Evolutionary conservation across 768 basidiomycete species (phyloP).

Genomic region (Fistulinella prunicolor): DNA sequence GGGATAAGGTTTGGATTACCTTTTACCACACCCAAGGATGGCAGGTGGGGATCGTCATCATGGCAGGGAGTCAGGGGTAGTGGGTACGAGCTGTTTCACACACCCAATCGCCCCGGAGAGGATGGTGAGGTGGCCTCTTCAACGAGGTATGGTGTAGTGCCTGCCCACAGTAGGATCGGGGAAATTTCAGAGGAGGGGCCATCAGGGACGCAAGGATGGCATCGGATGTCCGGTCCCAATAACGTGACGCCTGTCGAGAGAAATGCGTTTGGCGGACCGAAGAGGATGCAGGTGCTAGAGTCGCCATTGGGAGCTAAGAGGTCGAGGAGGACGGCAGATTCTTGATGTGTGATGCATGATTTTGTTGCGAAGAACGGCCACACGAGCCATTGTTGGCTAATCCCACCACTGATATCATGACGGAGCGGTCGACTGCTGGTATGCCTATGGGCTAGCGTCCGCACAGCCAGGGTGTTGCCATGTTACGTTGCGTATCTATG

Average conservation of each 20-base stretch:
- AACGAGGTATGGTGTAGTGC: slow-evolving; percentile 3
- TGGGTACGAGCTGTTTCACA: slow-evolving; percentile 47
- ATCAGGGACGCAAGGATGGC: slow-evolving; percentile 15
- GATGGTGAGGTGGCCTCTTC: slow-evolving; percentile 15
- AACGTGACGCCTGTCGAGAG: slow-evolving; percentile 59
- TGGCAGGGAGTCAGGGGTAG: slow-evolving; percentile 30
- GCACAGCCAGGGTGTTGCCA: not conserved
- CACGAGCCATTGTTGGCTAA: not conserved
- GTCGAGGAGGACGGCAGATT: slow-evolving; percentile 17
- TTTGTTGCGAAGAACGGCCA: not conserved
- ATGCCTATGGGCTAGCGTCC: too few relatives aligned
- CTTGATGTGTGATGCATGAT: slow-evolving; percentile 2
- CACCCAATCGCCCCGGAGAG: slow-evolving; percentile 42
- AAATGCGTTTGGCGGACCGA: slow-evolving; percentile 15
- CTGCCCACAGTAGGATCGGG: slow-evolving; percentile 17
- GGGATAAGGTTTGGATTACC: slow-evolving; percentile 60
- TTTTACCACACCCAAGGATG: slow-evolving; percentile 64
- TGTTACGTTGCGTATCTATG: not conserved
- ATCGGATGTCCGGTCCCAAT: slow-evolving; percentile 21
- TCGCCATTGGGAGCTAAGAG: slow-evolving; percentile 31
- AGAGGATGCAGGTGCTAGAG: slow-evolving; percentile 26
- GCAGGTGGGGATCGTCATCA: slow-evolving; percentile 35
- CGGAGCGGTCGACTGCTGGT: not conserved
- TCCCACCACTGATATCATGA: not conserved
- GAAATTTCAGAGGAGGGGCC: slow-evolving; percentile 19